Conservation (phyloP, 1,284 basidiomycete species). For the Naganishia albida region DNA sequence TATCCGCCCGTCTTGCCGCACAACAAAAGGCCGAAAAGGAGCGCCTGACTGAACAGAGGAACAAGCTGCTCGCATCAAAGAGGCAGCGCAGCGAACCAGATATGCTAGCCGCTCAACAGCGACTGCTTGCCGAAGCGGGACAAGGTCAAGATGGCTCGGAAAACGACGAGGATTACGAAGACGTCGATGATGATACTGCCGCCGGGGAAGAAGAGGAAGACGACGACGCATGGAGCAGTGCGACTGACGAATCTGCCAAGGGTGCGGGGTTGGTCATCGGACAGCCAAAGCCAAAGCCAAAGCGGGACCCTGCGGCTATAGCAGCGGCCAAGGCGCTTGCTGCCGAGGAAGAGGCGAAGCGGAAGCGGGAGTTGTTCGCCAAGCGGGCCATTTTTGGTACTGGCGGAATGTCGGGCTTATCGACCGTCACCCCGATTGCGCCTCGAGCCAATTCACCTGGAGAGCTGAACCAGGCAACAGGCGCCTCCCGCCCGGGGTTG, state of each 20-base stretch:
- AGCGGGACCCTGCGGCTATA: constrained; percentile 1
- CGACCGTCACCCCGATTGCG: constrained; percentile 1
- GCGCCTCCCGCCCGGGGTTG: constrained; percentile 16
- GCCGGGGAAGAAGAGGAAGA: constrained; percentile 12
- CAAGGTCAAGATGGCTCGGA: constrained; percentile 3
- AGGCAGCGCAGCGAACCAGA: constrained; percentile 33
- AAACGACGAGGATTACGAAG: constrained; percentile 23
- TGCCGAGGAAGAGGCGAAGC: constrained; percentile 32
- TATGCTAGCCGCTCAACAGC: constrained; percentile 29
- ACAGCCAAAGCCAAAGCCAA: constrained; percentile 12
- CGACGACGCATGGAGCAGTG: constrained; percentile 35
- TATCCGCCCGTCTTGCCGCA: constrained; percentile 32
- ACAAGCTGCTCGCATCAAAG: constrained; percentile 30
- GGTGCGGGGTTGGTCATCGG: constrained; percentile 18
- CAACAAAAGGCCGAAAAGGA: constrained; percentile 33
- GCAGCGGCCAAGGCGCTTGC: constrained; percentile 12
- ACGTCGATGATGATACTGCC: constrained; percentile 17
- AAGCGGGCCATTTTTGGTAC: constrained; percentile 34
- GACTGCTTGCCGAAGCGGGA: constrained; percentile 5
- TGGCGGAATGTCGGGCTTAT: constrained; percentile 22
- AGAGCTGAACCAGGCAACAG: not conserved
- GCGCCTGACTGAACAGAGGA: constrained; percentile 28
- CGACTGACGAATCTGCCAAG: constrained; percentile 28
- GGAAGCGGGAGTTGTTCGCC: constrained; percentile 35
- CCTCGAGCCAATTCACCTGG: not conserved